phyloP scores from a whole-genome alignment of 306 rosid species.

The Dryas drummondii region DNA sequence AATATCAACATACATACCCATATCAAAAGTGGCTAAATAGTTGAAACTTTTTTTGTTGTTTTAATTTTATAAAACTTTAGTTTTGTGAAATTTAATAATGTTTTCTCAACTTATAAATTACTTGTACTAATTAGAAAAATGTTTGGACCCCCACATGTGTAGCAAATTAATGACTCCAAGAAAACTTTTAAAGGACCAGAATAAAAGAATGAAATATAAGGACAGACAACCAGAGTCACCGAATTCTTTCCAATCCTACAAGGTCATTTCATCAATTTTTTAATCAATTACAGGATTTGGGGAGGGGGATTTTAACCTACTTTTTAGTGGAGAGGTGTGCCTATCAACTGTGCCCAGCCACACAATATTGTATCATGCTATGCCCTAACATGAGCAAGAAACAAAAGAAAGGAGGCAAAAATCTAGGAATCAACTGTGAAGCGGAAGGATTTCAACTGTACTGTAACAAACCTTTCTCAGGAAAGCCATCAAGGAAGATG shows the following conservation, averaged over 20 bases:
- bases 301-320: background rate
- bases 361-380: background rate
- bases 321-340: background rate
- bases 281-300: background rate
- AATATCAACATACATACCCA: too few species aligned
- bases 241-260: background rate
- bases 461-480: constrained; percentile 52
- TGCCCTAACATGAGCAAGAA: background rate
- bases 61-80: too few species aligned
- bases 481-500: constrained; percentile 87
- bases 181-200: background rate
- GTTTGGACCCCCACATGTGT: background rate
- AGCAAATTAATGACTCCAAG: background rate
- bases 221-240: background rate
- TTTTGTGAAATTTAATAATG: too few species aligned
- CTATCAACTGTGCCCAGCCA: background rate
- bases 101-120: too few species aligned
- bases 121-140: background rate
- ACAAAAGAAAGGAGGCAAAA: background rate
- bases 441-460: background rate
- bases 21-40: too few species aligned
- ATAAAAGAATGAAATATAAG: background rate
- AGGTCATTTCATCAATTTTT: background rate
- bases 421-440: background rate
- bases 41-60: too few species aligned